phyloP scores from a whole-genome alignment of 2,329 filamentous ascomycete genomes.

The Aspergillus sp. region DNA sequence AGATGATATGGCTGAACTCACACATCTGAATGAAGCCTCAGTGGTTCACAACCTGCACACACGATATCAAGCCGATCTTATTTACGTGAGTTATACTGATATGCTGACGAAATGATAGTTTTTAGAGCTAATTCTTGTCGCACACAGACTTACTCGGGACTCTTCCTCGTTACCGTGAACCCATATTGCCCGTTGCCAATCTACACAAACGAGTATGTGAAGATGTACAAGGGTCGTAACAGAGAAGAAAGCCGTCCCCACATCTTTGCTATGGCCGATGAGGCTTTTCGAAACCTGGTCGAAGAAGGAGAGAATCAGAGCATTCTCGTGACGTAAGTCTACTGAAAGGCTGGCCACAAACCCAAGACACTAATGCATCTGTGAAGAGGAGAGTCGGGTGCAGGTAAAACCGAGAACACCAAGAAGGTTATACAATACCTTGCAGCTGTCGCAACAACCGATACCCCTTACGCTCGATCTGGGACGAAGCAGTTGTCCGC shows the following conservation, averaged over 20 bases:
- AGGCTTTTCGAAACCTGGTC: slow-evolving; percentile 92
- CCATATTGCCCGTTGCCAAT: slow-evolving; percentile 94
- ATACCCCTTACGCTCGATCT: slow-evolving; percentile 64
- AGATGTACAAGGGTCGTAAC: slow-evolving; percentile 92
- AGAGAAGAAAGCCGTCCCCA: slow-evolving; percentile 95
- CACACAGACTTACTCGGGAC: slow-evolving; percentile 81
- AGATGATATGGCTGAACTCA: slow-evolving; percentile 98
- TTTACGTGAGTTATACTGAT: slow-evolving; percentile 61
- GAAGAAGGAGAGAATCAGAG: slow-evolving; percentile 96
- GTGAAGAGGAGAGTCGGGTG: slow-evolving; percentile 81
- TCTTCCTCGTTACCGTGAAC: slow-evolving; percentile 96
- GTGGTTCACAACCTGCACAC: slow-evolving; percentile 96
- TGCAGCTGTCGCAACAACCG: slow-evolving; percentile 85
- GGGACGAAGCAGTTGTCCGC: slow-evolving; percentile 72
- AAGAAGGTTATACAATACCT: slow-evolving; percentile 99
- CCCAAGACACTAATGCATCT: background rate
- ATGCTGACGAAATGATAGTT: too few species aligned
- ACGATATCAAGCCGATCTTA: slow-evolving; percentile 92
- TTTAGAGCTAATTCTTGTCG: background rate
- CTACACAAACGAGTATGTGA: slow-evolving; percentile 94
- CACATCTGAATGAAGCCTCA: slow-evolving; percentile 94
- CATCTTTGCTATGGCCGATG: slow-evolving; percentile 96
- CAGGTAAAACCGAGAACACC: slow-evolving; percentile 97
- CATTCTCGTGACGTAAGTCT: slow-evolving; percentile 79
- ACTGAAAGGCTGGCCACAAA: background rate